Conservation (phyloP, 176 grass and related monocot genomes). For the Pharus latifolius region DNA sequence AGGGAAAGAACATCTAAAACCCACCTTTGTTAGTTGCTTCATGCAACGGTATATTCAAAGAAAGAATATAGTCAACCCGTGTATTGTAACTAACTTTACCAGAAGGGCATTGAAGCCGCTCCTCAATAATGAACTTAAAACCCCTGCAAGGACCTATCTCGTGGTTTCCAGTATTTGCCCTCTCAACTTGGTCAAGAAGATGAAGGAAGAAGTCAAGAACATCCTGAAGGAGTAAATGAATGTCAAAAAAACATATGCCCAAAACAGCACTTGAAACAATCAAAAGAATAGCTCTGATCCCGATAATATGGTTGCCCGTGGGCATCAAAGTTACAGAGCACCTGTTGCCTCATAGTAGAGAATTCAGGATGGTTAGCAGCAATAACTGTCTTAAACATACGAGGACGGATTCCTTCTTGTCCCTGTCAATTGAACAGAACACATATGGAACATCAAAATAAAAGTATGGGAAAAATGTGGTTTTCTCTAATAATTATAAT, state of each 20-base stretch:
- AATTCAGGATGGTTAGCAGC: slow-evolving; percentile 83
- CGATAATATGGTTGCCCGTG: not conserved
- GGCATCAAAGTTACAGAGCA: slow-evolving; percentile 18
- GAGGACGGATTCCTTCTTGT: slow-evolving; percentile 84
- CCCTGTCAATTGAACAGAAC: slow-evolving; percentile 34
- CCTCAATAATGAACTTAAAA: slow-evolving; percentile 92
- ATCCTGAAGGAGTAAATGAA: slow-evolving; percentile 50
- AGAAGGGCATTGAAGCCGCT: slow-evolving; percentile 85
- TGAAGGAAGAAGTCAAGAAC: slow-evolving; percentile 85
- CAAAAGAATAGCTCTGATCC: not conserved
- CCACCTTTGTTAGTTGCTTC: slow-evolving; percentile 92
- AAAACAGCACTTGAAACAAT: not conserved
- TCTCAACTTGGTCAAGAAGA: slow-evolving; percentile 84
- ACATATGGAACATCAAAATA: not conserved
- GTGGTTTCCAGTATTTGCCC: slow-evolving; percentile 54
- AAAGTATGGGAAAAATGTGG: not conserved
- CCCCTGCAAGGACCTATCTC: slow-evolving; percentile 60
- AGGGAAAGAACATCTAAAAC: not conserved
- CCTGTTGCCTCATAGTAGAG: slow-evolving; percentile 96
- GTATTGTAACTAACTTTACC: slow-evolving; percentile 95
- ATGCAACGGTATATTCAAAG: slow-evolving; percentile 82
- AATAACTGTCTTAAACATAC: slow-evolving; percentile 95
- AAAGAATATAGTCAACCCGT: slow-evolving; percentile 67
- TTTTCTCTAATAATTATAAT: no score
- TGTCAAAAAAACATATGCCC: not conserved